A percentile compares a stretch with the other conserved stretches of the same genome.
These are phyloP conservation scores for Geosmithia putterillii DNA, from an alignment of 2,329 filamentous ascomycete species.

Conservation along the genomic window DNA sequence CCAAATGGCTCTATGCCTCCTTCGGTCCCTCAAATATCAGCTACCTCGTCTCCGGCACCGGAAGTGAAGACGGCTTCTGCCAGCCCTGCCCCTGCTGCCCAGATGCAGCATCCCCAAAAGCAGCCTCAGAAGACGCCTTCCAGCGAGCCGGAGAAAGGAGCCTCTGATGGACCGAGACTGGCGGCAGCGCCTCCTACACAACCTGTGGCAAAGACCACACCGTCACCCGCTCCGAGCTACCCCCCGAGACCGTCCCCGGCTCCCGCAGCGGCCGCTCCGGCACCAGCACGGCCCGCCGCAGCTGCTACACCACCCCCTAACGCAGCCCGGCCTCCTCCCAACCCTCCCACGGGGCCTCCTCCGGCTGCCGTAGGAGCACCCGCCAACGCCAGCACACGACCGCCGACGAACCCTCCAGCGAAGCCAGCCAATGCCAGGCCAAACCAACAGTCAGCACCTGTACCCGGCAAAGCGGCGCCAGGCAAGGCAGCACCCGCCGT, in stretches of 20 bases:
- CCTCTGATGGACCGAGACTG: slow-evolving; percentile 5
- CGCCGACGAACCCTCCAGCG: background rate
- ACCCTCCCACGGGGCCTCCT: background rate
- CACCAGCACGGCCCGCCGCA: background rate
- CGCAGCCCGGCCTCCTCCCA: background rate
- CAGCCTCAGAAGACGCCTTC: background rate
- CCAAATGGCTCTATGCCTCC: slow-evolving; percentile 50
- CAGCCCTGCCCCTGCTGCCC: background rate
- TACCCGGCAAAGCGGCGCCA: background rate
- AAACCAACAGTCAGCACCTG: slow-evolving; percentile 2
- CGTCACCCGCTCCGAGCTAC: slow-evolving; percentile 1
- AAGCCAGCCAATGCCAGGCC: slow-evolving; percentile 1
- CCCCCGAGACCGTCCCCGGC: slow-evolving; percentile 10
- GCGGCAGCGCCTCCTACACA: slow-evolving; percentile 3
- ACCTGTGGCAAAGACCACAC: background rate
- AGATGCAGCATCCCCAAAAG: background rate
- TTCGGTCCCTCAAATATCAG: slow-evolving; percentile 2
- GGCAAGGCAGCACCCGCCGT: background rate
- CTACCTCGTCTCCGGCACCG: slow-evolving; percentile 8
- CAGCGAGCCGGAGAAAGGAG: background rate
- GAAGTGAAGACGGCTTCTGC: slow-evolving; percentile 6
- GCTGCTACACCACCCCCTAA: background rate
- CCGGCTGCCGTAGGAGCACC: background rate
- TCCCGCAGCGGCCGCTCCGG: slow-evolving; percentile 4
- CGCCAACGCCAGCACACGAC: background rate